Evolutionary conservation across 1,284 basidiomycete genomes (phyloP), one percentile per base, ranked within the genome.

Genomic region (Lignosus rhinocerotis): DNA sequence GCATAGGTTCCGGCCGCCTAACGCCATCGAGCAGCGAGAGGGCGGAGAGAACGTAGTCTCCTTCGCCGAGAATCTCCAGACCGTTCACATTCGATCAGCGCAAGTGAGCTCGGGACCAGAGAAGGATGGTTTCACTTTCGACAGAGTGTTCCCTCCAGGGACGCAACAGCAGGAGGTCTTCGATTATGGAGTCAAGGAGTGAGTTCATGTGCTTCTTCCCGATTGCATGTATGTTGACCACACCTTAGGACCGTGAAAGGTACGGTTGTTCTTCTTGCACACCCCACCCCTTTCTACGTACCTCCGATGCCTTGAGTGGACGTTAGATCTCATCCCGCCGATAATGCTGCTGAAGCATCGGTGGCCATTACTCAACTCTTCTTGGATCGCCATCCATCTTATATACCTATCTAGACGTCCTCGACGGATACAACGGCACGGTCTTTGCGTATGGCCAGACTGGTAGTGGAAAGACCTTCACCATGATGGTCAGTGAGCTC

Each of bases 381-480:
- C 45, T 14, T 31, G 16, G 10, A n/a, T 6, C 0, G 45, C 30
- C n/a, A 21, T 31, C 5, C 16, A 16, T 36, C 21, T 32, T n/a
- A 8, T 41, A 55, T 25, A 39, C 30, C 12, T 61, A 21, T 14
- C 7, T 47, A 96, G 96, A 99, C 84, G 97, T 99, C 53, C 86
- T 99, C 73, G 92, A 96, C 75, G 97, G 97, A 14, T 99, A 99
- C 80, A 99, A 99, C 69, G 96, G 96, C 51, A 98, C 96, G 0
- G 87, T 98, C 38, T 99, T 99, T 74, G 97, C 97, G 47, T 99
- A 99, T 74, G 97, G 97, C 59, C 97, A 99, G 76, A 99, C 98
- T 21, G 97, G 97, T 69, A 94, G 93, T 72, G 94, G 95, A 72
- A 96, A 96, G 80, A 96, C 93, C 7, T 96, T 95, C 74, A 95